Conservation (phyloP, 176 grass and related monocot genomes). For the Oryza rufipogon region DNA sequence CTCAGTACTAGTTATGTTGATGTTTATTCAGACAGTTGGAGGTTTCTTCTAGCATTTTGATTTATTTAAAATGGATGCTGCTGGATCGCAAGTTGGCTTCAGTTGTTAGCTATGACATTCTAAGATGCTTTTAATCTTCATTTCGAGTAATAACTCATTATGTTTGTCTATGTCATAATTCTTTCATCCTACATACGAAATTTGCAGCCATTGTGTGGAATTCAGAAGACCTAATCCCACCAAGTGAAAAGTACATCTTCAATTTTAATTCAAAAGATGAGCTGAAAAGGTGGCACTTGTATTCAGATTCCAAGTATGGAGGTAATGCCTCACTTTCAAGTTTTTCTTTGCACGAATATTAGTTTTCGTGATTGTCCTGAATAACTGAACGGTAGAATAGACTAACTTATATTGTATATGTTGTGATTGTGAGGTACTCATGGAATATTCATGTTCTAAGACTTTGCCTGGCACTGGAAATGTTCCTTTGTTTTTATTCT, state of each 20-base stretch:
- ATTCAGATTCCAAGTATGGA: conserved; percentile 91
- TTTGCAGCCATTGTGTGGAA: conserved; percentile 68
- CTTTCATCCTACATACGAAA: conserved; percentile 7
- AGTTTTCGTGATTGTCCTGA: background rate
- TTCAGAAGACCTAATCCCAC: conserved; percentile 82
- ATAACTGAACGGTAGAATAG: conserved; percentile 9
- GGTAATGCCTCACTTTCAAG: conserved; percentile 46
- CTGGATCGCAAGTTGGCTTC: background rate
- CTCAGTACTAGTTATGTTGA: background rate
- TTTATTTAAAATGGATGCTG: conserved; percentile 26
- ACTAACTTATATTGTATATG: background rate
- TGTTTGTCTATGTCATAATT: conserved; percentile 13
- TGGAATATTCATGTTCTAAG: background rate
- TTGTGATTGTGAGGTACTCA: background rate
- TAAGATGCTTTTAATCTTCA: background rate
- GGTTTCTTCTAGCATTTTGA: background rate
- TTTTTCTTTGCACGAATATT: background rate
- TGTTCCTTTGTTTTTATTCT: background rate
- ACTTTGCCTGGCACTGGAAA: background rate
- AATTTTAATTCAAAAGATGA: conserved; percentile 87
- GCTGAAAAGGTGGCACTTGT: conserved; percentile 88
- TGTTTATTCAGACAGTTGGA: background rate
- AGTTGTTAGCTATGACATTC: background rate
- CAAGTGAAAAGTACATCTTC: conserved; percentile 80
- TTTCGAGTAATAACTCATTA: background rate